Percentiles rank a stretch among this genome's conserved stretches.
Evolutionary conservation across 139 green algal species (phyloP).

Genomic region (Chlamydomonas sphaeroides): DNA sequence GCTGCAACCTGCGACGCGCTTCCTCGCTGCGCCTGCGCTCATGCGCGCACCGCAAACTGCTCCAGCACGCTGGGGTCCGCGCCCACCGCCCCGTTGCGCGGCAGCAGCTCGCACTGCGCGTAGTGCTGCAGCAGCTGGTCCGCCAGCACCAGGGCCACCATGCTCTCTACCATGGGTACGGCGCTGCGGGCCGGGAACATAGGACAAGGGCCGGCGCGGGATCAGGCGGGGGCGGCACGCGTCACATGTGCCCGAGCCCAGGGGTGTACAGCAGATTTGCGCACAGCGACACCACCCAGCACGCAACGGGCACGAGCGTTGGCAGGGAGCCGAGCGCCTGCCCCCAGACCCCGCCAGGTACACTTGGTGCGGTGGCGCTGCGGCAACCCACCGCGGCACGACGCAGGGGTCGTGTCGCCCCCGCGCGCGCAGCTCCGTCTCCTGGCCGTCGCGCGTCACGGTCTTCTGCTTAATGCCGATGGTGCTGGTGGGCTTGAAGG

Average conservation of each 20-base stretch:
- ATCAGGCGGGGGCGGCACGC: too few relatives aligned
- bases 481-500: slow-evolving; percentile 99
- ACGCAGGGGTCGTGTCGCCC: slow-evolving; percentile 98
- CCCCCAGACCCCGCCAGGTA: too few relatives aligned
- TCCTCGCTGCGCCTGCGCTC: too few relatives aligned
- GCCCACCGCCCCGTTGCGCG: slow-evolving; percentile 58
- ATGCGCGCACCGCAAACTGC: slow-evolving; percentile 16
- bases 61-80: slow-evolving; percentile 45
- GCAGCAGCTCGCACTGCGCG: slow-evolving; percentile 91
- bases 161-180: slow-evolving; percentile 98
- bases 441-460: slow-evolving; percentile 70
- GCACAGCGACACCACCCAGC: too few relatives aligned
- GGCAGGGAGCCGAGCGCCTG: too few relatives aligned
- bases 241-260: too few relatives aligned
- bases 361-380: too few relatives aligned
- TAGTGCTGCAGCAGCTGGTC: slow-evolving; percentile 91
- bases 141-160: slow-evolving; percentile 96
- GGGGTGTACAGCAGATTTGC: too few relatives aligned
- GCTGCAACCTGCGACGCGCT: too few relatives aligned
- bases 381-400: slow-evolving; percentile 71
- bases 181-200: slow-evolving; percentile 78
- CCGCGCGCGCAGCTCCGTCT: slow-evolving; percentile 89
- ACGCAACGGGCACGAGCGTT: too few relatives aligned
- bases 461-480: slow-evolving; percentile 92
- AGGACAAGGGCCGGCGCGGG: too few relatives aligned